These are phyloP conservation scores for Fimicolochytrium jonesii DNA, from an alignment of 192 early-diverging fungal genomes.

Conservation along the genomic window DNA sequence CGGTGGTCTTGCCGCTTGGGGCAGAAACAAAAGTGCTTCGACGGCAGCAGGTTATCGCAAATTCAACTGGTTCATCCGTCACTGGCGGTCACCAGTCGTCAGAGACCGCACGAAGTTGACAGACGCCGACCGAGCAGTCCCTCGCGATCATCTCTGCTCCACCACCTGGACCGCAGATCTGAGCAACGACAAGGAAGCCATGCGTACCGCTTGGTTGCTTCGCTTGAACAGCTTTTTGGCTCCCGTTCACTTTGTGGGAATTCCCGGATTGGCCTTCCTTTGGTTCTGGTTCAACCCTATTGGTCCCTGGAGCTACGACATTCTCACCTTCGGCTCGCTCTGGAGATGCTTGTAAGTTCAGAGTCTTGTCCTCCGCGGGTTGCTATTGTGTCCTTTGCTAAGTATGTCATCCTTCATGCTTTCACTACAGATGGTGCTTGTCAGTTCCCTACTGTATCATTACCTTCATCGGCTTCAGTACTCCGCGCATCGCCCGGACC, in stretches of 20 bases:
- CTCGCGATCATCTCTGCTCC: neutral
- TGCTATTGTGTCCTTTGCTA: too few relatives aligned
- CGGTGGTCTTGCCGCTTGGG: neutral
- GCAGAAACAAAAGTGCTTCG: neutral
- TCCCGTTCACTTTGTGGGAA: neutral
- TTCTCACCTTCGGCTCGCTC: neutral
- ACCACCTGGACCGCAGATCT: neutral
- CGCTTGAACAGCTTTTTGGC: neutral
- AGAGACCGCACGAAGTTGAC: neutral
- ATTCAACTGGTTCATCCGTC: neutral
- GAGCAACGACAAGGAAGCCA: neutral
- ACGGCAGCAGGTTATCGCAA: neutral
- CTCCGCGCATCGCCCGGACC: neutral
- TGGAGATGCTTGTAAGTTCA: conserved; percentile 3
- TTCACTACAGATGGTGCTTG: conserved; percentile 9
- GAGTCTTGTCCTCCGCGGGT: too few relatives aligned
- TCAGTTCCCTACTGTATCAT: conserved; percentile 3
- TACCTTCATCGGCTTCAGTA: conserved; percentile 1
- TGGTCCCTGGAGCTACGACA: conserved; percentile 3
- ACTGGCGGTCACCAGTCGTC: neutral
- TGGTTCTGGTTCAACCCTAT: neutral
- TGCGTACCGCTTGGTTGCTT: neutral
- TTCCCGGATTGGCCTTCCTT: neutral
- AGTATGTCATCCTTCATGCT: too few relatives aligned
- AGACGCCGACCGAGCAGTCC: neutral